Conservation (phyloP, 805 yeast species). For the Hemisphaericaspora nanyangensis region DNA sequence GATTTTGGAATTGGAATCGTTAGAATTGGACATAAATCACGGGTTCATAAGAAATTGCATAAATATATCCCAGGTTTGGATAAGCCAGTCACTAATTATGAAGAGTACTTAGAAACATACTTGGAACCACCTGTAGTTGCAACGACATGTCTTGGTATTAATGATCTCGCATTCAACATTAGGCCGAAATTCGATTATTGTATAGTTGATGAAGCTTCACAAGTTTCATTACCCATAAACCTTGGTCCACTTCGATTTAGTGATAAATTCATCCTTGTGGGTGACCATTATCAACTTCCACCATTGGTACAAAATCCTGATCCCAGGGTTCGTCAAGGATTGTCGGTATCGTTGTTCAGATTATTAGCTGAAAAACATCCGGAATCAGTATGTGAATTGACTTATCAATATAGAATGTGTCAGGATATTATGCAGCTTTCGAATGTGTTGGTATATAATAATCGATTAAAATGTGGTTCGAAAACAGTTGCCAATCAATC, state of each 20-base stretch:
- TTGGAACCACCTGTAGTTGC: slow-evolving; percentile 74
- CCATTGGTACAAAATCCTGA: slow-evolving; percentile 68
- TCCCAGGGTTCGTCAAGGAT: slow-evolving; percentile 60
- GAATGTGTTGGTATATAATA: slow-evolving; percentile 73
- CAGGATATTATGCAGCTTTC: slow-evolving; percentile 80
- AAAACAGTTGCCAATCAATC: slow-evolving; percentile 56
- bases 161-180: slow-evolving; percentile 54
- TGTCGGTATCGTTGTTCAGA: slow-evolving; percentile 75
- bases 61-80: slow-evolving; percentile 45
- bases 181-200: slow-evolving; percentile 77
- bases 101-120: slow-evolving; percentile 46
- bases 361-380: slow-evolving; percentile 72
- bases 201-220: slow-evolving; percentile 95
- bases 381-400: slow-evolving; percentile 66
- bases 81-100: slow-evolving; percentile 30
- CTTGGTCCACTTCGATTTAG: slow-evolving; percentile 81
- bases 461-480: slow-evolving; percentile 73
- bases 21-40: slow-evolving; percentile 59
- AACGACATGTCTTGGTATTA: slow-evolving; percentile 78
- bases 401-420: slow-evolving; percentile 91
- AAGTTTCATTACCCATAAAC: slow-evolving; percentile 86
- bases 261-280: slow-evolving; percentile 84
- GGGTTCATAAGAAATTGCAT: slow-evolving; percentile 60
- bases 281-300: slow-evolving; percentile 92
- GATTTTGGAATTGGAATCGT: slow-evolving; percentile 40